Evolutionary conservation across 257 asterid species (phyloP).

Genomic region (Eustoma russellianum): DNA sequence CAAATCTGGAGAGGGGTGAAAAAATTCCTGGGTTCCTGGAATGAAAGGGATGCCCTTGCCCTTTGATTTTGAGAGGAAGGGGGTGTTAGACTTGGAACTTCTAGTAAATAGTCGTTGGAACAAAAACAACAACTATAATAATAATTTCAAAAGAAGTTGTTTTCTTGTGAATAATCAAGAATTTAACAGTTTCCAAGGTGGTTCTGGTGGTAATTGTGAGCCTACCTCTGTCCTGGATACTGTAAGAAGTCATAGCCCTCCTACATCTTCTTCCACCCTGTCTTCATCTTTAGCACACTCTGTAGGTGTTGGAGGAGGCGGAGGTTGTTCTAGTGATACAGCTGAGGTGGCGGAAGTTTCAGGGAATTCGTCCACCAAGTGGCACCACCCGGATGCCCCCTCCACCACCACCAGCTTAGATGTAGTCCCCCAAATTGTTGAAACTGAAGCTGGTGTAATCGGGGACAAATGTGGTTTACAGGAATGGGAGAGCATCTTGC

Average conservation of each 20-base stretch:
- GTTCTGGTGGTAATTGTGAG: conserved; percentile 26
- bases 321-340: conserved; percentile 53
- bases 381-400: too few relatives aligned
- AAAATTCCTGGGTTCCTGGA: conserved; percentile 25
- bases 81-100: conserved; percentile 51
- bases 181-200: not conserved
- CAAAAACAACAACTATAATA: not conserved
- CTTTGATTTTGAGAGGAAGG: conserved; percentile 87
- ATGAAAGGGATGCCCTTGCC: conserved; percentile 98
- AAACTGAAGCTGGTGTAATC: conserved; percentile 17
- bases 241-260: conserved; percentile 56
- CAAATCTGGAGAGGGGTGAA: conserved; percentile 19
- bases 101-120: conserved; percentile 23
- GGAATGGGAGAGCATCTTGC: conserved; percentile 83
- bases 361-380: too few relatives aligned
- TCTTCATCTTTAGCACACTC: conserved; percentile 46
- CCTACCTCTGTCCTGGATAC: conserved; percentile 91
- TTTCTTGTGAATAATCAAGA: conserved; percentile 15
- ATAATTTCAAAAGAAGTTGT: conserved; percentile 13
- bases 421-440: conserved; percentile 46
- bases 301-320: conserved; percentile 28
- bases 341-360: conserved; percentile 86
- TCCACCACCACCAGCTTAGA: conserved; percentile 65
- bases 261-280: conserved; percentile 74
- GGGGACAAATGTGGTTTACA: conserved; percentile 55